phyloP scores from a whole-genome alignment of 2,329 filamentous ascomycete genomes.

The Trichoderma oligosporum region DNA sequence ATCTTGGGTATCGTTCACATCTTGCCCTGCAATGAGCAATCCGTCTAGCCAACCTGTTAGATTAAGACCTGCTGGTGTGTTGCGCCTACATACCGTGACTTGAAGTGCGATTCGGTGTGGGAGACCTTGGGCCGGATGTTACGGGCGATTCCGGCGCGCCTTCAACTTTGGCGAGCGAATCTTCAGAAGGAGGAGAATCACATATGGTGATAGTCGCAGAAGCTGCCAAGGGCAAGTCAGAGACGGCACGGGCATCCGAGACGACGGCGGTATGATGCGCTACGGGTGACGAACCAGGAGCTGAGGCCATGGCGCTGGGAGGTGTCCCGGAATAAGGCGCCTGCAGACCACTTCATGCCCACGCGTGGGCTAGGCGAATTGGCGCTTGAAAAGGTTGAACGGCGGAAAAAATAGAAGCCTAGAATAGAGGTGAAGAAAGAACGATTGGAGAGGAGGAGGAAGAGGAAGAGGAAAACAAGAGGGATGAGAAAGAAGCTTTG shows the following conservation, averaged over 20 bases:
- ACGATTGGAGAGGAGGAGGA: neutral
- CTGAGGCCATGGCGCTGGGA: constrained; percentile 28
- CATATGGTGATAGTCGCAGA: constrained; percentile 19
- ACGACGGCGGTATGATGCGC: neutral
- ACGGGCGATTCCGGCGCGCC: constrained; percentile 11
- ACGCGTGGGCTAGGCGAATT: constrained; percentile 18
- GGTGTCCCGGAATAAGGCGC: constrained; percentile 22
- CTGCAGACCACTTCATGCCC: constrained; percentile 22
- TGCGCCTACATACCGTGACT: constrained; percentile 19
- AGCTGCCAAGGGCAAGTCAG: constrained; percentile 24
- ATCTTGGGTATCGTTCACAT: constrained; percentile 13
- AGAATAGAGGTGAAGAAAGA: neutral
- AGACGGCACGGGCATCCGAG: constrained; percentile 5
- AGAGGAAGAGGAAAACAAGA: too few species aligned
- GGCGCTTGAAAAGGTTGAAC: neutral
- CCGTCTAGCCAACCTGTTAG: neutral
- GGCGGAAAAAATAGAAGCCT: neutral
- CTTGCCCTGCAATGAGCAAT: constrained; percentile 12
- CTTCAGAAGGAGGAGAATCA: constrained; percentile 10
- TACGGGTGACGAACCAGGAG: constrained; percentile 27
- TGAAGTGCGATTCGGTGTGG: constrained; percentile 12
- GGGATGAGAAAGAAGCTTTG: constrained; percentile 1
- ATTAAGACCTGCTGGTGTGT: neutral
- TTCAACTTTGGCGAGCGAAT: constrained; percentile 1
- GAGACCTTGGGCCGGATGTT: neutral